Evolutionary conservation across 352 stramenopile genomes (phyloP).

Genomic region (Phytopythium vexans): DNA sequence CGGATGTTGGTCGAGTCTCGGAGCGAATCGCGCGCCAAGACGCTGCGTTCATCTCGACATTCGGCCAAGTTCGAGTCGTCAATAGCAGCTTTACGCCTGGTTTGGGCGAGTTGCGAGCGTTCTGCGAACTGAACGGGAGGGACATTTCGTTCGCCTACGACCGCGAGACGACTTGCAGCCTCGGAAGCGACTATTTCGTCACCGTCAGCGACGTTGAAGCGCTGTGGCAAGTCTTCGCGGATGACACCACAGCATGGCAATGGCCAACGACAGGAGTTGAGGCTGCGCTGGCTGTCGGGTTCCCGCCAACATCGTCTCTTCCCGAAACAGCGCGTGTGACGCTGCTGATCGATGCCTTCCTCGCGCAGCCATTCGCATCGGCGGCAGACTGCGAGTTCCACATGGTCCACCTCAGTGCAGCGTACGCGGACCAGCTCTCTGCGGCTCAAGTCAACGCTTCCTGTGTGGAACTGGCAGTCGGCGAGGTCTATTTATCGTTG

Average conservation of each 20-base stretch:
- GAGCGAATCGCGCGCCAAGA: conserved; percentile 30
- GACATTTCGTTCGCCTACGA: conserved; percentile 37
- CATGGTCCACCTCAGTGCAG: conserved; percentile 17
- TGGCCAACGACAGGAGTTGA: conserved; percentile 11
- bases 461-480: conserved; percentile 12
- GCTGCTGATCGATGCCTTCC: conserved; percentile 46
- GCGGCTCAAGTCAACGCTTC: conserved; percentile 12
- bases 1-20: conserved; percentile 32
- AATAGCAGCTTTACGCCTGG: conserved; percentile 17
- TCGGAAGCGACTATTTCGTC: conserved; percentile 23
- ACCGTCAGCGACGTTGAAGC: conserved; percentile 11
- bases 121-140: conserved; percentile 28
- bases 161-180: conserved; percentile 9
- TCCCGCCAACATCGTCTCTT: conserved; percentile 8
- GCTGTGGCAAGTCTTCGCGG: conserved; percentile 23
- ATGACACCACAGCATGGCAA: conserved; percentile 18
- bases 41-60: conserved; percentile 18
- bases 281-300: conserved; percentile 6
- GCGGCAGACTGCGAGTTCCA: conserved; percentile 20
- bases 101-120: conserved; percentile 42
- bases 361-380: conserved; percentile 40
- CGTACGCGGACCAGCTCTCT: conserved; percentile 20
- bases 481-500: conserved; percentile 31
- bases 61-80: conserved; percentile 1
- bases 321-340: conserved; percentile 20